phyloP scores from a whole-genome alignment of 352 stramenopile genomes.

The Elongisporangium senticosum region DNA sequence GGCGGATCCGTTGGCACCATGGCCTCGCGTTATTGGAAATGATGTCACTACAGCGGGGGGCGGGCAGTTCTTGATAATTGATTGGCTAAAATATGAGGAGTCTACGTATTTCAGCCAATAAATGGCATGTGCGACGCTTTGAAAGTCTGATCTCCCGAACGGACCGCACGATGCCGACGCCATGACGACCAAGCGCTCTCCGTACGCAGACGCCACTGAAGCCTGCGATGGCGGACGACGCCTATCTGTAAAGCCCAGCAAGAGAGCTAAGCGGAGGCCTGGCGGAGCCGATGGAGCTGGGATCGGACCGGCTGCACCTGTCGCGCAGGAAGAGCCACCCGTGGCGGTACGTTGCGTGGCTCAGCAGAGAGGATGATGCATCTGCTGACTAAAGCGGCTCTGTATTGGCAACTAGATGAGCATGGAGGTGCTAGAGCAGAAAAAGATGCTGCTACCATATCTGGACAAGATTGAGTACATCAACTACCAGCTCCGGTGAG shows the following conservation, averaged over 20 bases:
- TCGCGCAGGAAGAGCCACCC: not conserved
- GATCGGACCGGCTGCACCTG: too few relatives aligned
- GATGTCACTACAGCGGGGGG: not conserved
- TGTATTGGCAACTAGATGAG: slow-evolving; percentile 29
- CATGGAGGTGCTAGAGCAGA: slow-evolving; percentile 55
- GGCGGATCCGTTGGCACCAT: not conserved
- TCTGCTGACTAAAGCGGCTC: not conserved
- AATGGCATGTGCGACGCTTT: not conserved
- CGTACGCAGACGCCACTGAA: not conserved
- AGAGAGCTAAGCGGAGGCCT: not conserved
- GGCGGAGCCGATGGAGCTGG: too few relatives aligned
- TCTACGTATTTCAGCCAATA: not conserved
- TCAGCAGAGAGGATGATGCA: too few relatives aligned
- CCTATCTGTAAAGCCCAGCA: not conserved
- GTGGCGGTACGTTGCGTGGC: not conserved
- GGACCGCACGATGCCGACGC: too few relatives aligned
- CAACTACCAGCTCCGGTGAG: slow-evolving; percentile 65
- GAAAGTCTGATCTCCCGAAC: not conserved
- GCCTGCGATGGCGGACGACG: not conserved
- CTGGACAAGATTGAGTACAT: slow-evolving; percentile 87
- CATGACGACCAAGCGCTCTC: not conserved
- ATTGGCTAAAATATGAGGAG: too few relatives aligned
- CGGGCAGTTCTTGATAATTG: not conserved
- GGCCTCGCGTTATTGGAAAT: not conserved
- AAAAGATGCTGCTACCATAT: slow-evolving; percentile 80